Conservation (phyloP, 139 green algal genomes). For the Dunaliella primolecta region DNA sequence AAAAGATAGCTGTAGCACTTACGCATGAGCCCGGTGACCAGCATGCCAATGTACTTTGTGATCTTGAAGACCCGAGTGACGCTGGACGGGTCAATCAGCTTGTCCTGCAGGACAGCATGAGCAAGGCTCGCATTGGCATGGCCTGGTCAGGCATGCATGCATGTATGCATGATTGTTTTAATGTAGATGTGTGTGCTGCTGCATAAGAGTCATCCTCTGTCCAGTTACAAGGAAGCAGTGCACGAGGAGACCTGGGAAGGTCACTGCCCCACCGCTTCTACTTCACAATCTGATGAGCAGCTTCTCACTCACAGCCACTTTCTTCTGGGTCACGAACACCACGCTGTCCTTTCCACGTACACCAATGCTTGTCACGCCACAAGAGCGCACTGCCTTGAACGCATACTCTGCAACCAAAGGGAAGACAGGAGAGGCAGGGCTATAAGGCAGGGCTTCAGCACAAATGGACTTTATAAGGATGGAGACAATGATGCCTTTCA, state of each 20-base stretch:
- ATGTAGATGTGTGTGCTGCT: too few relatives aligned
- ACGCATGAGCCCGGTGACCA: constrained; percentile 81
- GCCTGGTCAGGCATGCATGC: too few relatives aligned
- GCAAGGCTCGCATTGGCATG: not conserved
- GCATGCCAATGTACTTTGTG: constrained; percentile 86
- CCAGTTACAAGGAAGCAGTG: too few relatives aligned
- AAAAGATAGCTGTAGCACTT: not conserved
- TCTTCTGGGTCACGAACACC: constrained; percentile 90
- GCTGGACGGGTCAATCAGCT: constrained; percentile 88
- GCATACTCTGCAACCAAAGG: constrained; percentile 90
- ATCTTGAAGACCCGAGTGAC: constrained; percentile 89
- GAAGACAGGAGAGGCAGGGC: not conserved
- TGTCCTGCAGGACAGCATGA: constrained; percentile 71
- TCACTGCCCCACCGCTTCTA: too few relatives aligned
- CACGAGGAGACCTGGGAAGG: too few relatives aligned
- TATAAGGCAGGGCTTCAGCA: too few relatives aligned
- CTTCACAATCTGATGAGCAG: too few relatives aligned
- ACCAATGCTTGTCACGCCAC: constrained; percentile 87
- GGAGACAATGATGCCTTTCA: too few relatives aligned
- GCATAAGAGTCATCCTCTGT: too few relatives aligned
- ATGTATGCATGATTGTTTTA: too few relatives aligned
- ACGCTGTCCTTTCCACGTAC: constrained; percentile 90
- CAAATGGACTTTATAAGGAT: too few relatives aligned
- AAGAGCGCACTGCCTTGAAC: constrained; percentile 94
- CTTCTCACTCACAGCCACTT: constrained; percentile 78